Percentiles rank a stretch among this genome's conserved stretches.
Conservation (phyloP, 1,139 yeast species). For the Zygoascus hellenicus region DNA sequence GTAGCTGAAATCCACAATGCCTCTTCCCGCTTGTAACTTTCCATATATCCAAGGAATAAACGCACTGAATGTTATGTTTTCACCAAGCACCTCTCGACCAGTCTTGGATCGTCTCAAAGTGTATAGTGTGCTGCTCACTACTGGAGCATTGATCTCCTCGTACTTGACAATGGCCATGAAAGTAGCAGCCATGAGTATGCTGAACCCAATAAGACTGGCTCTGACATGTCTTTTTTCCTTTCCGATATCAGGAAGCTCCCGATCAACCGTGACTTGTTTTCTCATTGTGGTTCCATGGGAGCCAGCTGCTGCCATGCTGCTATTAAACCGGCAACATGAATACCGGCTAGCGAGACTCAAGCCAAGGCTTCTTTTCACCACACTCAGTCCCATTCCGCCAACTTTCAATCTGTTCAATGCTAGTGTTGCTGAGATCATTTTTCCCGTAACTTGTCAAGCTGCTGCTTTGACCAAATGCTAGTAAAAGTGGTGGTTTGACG, state of each 20-base stretch:
- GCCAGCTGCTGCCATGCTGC: neutral
- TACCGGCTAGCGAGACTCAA: too few species aligned
- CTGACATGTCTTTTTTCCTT: constrained; percentile 48
- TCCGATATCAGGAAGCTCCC: constrained; percentile 56
- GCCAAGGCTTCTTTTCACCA: too few species aligned
- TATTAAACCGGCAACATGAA: too few species aligned
- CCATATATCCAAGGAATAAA: constrained; percentile 91
- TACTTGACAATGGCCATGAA: constrained; percentile 78
- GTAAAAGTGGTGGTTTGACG: too few species aligned
- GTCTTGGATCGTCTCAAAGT: constrained; percentile 70
- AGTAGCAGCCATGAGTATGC: constrained; percentile 57
- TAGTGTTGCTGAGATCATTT: too few species aligned
- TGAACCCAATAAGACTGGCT: constrained; percentile 53
- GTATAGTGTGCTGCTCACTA: constrained; percentile 81
- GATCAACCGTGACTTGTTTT: constrained; percentile 30
- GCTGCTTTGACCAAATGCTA: too few species aligned
- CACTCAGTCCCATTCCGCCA: too few species aligned
- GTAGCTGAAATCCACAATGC: constrained; percentile 68
- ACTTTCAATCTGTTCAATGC: too few species aligned
- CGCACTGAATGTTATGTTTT: constrained; percentile 61
- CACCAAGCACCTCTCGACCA: constrained; percentile 66
- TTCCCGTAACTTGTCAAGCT: too few species aligned
- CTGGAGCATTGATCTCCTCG: constrained; percentile 84
- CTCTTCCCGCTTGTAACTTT: constrained; percentile 73
- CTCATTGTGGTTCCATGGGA: neutral